Conservation (phyloP, 108 stramenopile species). For the Bacterosira constricta region DNA sequence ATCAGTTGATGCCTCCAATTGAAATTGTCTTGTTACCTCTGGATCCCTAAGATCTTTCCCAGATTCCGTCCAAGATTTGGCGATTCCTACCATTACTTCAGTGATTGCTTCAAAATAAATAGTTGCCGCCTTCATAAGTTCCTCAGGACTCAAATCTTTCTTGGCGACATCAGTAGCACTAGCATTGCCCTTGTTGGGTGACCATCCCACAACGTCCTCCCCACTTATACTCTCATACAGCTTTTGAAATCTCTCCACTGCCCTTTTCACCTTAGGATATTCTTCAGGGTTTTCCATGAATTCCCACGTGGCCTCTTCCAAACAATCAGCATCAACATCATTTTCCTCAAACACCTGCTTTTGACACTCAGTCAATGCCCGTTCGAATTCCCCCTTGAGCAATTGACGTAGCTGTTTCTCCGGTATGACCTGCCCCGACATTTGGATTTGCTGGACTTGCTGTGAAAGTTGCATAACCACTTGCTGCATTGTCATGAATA, state of each 20-base stretch:
- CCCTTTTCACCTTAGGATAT: conserved; percentile 72
- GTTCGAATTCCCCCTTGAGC: conserved; percentile 77
- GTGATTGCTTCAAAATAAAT: conserved; percentile 85
- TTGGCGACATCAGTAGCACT: conserved; percentile 10
- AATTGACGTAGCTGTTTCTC: conserved; percentile 75
- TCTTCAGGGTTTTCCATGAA: conserved; percentile 66
- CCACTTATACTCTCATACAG: conserved; percentile 86
- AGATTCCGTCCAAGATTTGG: conserved; percentile 55
- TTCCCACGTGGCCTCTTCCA: conserved; percentile 91
- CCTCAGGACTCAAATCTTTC: conserved; percentile 62
- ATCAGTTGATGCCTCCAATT: conserved; percentile 75
- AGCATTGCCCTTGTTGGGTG: conserved; percentile 30
- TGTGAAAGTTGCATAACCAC: conserved; percentile 82
- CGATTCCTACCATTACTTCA: conserved; percentile 66
- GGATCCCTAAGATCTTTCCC: conserved; percentile 76
- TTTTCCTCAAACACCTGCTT: conserved; percentile 70
- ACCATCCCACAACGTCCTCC: conserved; percentile 69
- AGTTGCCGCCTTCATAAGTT: conserved; percentile 73
- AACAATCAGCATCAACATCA: conserved; percentile 87
- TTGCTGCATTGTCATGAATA: conserved; percentile 85
- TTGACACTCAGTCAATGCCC: conserved; percentile 67
- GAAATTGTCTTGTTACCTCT: conserved; percentile 65
- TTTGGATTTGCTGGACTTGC: conserved; percentile 86
- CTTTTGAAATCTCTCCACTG: conserved; percentile 87
- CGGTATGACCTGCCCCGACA: conserved; percentile 84